phyloP scores from a whole-genome alignment of 441 rosid species.

The Aleurites moluccanus region DNA sequence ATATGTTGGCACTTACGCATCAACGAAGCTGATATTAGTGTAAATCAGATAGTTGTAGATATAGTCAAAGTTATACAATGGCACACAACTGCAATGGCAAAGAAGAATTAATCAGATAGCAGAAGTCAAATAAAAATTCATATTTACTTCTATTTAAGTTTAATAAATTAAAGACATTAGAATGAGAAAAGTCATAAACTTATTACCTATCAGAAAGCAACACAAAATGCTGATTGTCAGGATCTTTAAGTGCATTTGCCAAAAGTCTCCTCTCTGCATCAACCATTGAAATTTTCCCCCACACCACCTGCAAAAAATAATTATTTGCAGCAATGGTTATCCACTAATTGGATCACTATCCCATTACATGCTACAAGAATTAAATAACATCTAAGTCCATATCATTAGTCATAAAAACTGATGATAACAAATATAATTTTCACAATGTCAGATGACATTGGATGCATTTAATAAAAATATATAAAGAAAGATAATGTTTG shows the following conservation, averaged over 20 bases:
- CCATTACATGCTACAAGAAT: neutral
- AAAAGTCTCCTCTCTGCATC: conserved; percentile 94
- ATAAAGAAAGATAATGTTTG: neutral
- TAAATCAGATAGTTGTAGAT: conserved; percentile 77
- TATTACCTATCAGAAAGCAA: conserved; percentile 88
- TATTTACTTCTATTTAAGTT: neutral
- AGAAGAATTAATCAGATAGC: conserved; percentile 25
- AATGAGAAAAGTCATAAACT: neutral
- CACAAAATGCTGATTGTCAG: conserved; percentile 92
- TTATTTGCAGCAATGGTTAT: neutral
- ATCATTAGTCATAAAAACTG: neutral
- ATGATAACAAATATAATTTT: neutral
- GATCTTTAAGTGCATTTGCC: conserved; percentile 85
- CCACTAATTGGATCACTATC: neutral
- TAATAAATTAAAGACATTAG: neutral
- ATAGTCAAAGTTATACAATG: conserved; percentile 81
- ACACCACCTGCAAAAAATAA: conserved; percentile 59
- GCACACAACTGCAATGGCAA: conserved; percentile 70
- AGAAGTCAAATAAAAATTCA: neutral
- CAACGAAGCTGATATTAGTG: conserved; percentile 79
- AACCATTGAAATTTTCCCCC: conserved; percentile 98
- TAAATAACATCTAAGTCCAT: neutral
- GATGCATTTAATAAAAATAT: neutral
- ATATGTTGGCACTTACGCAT: conserved; percentile 51
- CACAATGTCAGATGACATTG: neutral